Evolutionary conservation across 2,329 filamentous ascomycete species (phyloP).

Genomic region (Claviceps humidiphila): DNA sequence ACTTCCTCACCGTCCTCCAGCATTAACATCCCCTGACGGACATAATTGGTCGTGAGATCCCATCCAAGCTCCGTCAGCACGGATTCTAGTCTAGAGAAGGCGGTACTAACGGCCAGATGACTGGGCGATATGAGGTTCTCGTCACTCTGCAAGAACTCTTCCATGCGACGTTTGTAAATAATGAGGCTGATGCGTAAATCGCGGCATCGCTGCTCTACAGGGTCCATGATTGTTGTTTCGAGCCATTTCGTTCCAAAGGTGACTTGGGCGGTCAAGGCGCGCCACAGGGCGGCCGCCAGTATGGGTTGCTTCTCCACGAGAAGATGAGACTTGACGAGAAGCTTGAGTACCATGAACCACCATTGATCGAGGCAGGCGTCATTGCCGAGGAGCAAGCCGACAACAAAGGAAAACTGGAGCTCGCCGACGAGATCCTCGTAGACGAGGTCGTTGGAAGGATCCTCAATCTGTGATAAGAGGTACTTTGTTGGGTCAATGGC

Average conservation of each 20-base stretch:
- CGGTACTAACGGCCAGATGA: constrained; percentile 30
- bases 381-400: constrained; percentile 44
- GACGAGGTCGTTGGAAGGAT: constrained; percentile 10
- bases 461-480: constrained; percentile 27
- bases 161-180: constrained; percentile 40
- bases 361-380: constrained; percentile 48
- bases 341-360: constrained; percentile 39
- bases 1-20: constrained; percentile 40
- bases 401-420: constrained; percentile 46
- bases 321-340: constrained; percentile 36
- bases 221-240: constrained; percentile 30
- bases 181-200: constrained; percentile 35
- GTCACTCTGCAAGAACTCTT: constrained; percentile 29
- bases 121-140: constrained; percentile 20
- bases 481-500: constrained; percentile 36
- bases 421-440: constrained; percentile 41
- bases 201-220: constrained; percentile 16
- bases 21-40: constrained; percentile 34
- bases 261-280: constrained; percentile 40
- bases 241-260: constrained; percentile 37
- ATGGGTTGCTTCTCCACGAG: constrained; percentile 29
- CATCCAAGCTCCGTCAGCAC: constrained; percentile 33
- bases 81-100: constrained; percentile 28
- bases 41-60: constrained; percentile 39
- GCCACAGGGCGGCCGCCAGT: constrained; percentile 34